Conservation (phyloP, 306 rosid genomes). For the Quillaja saponaria region DNA sequence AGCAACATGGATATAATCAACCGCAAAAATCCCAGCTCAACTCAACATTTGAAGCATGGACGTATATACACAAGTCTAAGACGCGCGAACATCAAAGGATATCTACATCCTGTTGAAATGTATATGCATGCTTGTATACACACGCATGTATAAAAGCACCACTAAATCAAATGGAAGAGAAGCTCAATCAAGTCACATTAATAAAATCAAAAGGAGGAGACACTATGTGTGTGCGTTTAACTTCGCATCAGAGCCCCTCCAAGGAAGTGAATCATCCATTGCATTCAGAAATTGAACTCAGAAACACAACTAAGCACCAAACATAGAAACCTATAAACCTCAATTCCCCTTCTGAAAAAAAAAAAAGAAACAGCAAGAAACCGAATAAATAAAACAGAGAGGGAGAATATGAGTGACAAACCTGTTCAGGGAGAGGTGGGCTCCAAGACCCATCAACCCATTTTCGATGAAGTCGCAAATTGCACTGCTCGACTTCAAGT, state of each 20-base stretch:
- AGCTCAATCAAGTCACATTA: neutral
- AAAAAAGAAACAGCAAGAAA: no score
- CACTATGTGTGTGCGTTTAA: no score
- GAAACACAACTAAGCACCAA: neutral
- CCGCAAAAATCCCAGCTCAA: neutral
- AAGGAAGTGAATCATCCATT: neutral
- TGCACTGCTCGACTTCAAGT: conserved; percentile 15
- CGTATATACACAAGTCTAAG: no score
- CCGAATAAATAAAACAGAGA: neutral
- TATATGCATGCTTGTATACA: neutral
- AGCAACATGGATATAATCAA: neutral
- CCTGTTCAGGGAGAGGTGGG: conserved; percentile 34
- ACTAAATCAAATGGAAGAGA: neutral
- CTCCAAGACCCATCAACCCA: conserved; percentile 40
- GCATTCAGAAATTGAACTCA: neutral
- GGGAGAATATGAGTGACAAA: neutral
- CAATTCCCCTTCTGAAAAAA: no score
- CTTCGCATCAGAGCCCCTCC: no score
- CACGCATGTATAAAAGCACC: neutral
- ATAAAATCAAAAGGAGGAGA: no score
- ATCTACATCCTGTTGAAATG: neutral
- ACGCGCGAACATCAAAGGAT: no score
- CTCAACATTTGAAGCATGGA: conserved; percentile 1
- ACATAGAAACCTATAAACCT: no score
- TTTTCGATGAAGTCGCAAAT: conserved; percentile 33